A percentile compares a stretch with the other conserved stretches of the same genome.
Conservation (phyloP, 2,329 filamentous ascomycete species). For the Raffaelea ambrosiae region DNA sequence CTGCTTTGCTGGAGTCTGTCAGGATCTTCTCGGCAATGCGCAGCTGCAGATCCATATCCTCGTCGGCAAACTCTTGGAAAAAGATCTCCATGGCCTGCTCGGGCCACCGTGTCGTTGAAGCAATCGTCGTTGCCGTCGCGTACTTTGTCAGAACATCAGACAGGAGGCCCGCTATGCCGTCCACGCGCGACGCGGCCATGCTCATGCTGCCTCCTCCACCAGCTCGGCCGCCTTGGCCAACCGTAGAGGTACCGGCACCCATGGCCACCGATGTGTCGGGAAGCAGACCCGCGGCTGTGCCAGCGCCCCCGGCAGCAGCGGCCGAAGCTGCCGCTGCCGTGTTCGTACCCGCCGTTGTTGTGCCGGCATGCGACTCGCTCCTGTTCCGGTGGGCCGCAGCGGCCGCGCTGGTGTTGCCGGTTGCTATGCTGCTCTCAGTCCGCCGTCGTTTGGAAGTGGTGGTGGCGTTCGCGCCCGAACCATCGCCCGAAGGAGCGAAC, state of each 20-base stretch:
- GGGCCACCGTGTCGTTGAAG: constrained; percentile 38
- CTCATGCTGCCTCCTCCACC: neutral
- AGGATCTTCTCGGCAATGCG: constrained; percentile 51
- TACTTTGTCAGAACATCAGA: constrained; percentile 30
- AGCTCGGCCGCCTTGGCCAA: neutral
- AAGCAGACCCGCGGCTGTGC: neutral
- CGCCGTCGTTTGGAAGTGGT: constrained; percentile 26
- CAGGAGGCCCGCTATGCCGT: constrained; percentile 22
- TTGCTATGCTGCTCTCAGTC: constrained; percentile 16
- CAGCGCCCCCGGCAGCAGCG: neutral
- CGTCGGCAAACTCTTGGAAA: constrained; percentile 48
- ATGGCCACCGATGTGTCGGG: neutral
- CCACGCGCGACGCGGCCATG: constrained; percentile 14
- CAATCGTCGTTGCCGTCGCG: constrained; percentile 18
- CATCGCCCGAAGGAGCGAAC: constrained; percentile 17
- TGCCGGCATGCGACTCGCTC: constrained; percentile 4
- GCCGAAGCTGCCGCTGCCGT: neutral
- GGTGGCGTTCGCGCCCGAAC: constrained; percentile 12
- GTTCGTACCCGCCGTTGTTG: neutral
- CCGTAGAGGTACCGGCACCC: neutral
- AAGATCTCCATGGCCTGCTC: constrained; percentile 52
- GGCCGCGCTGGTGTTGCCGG: constrained; percentile 8
- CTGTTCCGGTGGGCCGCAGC: constrained; percentile 3
- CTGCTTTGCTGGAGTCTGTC: constrained; percentile 50
- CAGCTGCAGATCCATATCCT: constrained; percentile 50